A percentile compares a stretch with the other conserved stretches of the same genome.
These are phyloP conservation scores for Cyclotella kingstonii DNA, from an alignment of 108 stramenopile genomes.

Conservation along the genomic window DNA sequence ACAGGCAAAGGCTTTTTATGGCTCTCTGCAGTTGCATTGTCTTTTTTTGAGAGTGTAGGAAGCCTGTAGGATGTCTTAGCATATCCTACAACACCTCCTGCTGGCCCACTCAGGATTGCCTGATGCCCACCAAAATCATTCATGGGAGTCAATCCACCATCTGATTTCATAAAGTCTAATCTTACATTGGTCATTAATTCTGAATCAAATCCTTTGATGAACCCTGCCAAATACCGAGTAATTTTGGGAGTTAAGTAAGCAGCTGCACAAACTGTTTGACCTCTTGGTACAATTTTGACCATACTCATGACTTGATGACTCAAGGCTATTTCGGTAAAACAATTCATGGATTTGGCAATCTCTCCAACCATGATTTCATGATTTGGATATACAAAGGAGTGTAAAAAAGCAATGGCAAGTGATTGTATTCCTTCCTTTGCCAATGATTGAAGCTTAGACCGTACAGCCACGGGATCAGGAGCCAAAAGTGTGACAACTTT, in stretches of 20 bases:
- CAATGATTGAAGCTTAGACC: constrained; percentile 61
- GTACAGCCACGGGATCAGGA: constrained; percentile 68
- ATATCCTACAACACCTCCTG: constrained; percentile 97
- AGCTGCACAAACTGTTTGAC: constrained; percentile 93
- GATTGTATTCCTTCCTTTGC: constrained; percentile 74
- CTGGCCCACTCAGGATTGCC: constrained; percentile 92
- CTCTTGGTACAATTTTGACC: constrained; percentile 93
- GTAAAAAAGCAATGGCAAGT: constrained; percentile 76
- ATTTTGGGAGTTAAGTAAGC: constrained; percentile 98
- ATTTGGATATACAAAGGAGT: constrained; percentile 17
- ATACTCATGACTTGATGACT: constrained; percentile 91
- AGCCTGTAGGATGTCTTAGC: constrained; percentile 91
- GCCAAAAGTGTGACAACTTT: constrained; percentile 45
- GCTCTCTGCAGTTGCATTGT: too few relatives aligned
- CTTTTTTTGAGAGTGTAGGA: too few relatives aligned
- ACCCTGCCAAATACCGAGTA: constrained; percentile 78
- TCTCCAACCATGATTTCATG: background rate
- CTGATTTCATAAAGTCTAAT: constrained; percentile 96
- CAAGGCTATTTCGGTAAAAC: constrained; percentile 44
- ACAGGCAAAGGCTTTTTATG: constrained; percentile 65
- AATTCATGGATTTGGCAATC: constrained; percentile 4
- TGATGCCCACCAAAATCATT: constrained; percentile 94
- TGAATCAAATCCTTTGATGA: constrained; percentile 88
- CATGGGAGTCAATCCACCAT: too few relatives aligned
- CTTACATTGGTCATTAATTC: constrained; percentile 67